Evolutionary conservation across 1,284 basidiomycete genomes (phyloP).

Genomic region (Flammula alnicola): DNA sequence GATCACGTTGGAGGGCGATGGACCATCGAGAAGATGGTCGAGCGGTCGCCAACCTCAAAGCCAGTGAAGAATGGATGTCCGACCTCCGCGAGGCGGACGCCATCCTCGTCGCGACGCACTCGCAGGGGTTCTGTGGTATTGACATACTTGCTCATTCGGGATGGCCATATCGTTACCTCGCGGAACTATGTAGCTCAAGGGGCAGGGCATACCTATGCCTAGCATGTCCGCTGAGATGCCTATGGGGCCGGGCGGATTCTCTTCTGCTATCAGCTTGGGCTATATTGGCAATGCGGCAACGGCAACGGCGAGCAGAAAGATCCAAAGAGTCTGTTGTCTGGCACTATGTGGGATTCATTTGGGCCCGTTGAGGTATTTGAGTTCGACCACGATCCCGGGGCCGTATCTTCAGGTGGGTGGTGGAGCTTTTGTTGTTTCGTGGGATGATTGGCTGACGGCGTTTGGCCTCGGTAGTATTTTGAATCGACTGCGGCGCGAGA

Average conservation of each 20-base stretch:
- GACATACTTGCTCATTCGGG: conserved; percentile 84
- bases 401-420: conserved; percentile 80
- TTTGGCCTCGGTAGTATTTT: conserved; percentile 68
- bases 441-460: background rate
- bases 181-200: background rate
- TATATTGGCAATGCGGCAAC: no score
- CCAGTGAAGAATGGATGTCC: conserved; percentile 83
- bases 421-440: conserved; percentile 1
- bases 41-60: conserved; percentile 78
- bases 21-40: conserved; percentile 83
- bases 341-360: conserved; percentile 92
- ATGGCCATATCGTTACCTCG: conserved; percentile 63
- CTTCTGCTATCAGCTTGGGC: conserved; percentile 34
- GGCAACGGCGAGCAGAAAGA: conserved; percentile 34
- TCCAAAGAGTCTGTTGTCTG: conserved; percentile 79
- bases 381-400: conserved; percentile 78
- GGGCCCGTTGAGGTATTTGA: conserved; percentile 87
- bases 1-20: conserved; percentile 92
- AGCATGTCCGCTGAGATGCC: no score
- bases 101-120: conserved; percentile 91
- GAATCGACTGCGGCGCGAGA: conserved; percentile 88
- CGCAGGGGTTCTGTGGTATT: conserved; percentile 94
- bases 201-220: no score
- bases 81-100: conserved; percentile 89
- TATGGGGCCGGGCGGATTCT: conserved; percentile 32